Conservation (phyloP, 805 yeast genomes). For the Ogataea pini region DNA sequence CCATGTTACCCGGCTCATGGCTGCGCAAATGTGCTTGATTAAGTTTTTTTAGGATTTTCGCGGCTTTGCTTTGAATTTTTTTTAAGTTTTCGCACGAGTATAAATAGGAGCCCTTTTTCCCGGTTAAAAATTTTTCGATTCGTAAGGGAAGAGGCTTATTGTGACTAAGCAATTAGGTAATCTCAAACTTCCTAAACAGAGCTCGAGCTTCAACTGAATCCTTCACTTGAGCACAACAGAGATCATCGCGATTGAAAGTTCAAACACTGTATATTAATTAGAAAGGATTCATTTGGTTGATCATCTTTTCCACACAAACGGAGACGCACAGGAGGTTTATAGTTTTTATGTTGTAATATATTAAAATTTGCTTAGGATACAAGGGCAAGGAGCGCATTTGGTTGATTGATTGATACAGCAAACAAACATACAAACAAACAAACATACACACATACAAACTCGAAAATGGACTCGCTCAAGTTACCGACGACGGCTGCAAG, state of each 20-base stretch:
- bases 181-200: slow-evolving; percentile 4
- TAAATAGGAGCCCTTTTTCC: slow-evolving; percentile 25
- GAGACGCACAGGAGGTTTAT: slow-evolving; percentile 16
- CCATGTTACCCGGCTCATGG: slow-evolving; percentile 15
- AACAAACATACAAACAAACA: slow-evolving; percentile 12
- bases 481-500: slow-evolving; percentile 77
- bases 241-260: slow-evolving; percentile 3
- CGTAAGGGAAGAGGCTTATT: slow-evolving; percentile 9
- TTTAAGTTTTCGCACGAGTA: slow-evolving; percentile 15
- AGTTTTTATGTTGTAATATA: slow-evolving; percentile 20
- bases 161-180: slow-evolving; percentile 8
- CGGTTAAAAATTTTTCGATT: slow-evolving; percentile 8
- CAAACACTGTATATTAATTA: slow-evolving; percentile 8
- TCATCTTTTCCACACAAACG: slow-evolving; percentile 25
- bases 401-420: slow-evolving; percentile 3
- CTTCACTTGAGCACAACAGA: slow-evolving; percentile 2
- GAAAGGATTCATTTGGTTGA: slow-evolving; percentile 34
- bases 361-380: slow-evolving; percentile 9
- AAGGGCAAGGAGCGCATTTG: slow-evolving; percentile 9
- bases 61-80: not conserved
- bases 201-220: not conserved
- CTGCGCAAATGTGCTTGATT: not conserved
- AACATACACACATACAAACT: slow-evolving; percentile 1
- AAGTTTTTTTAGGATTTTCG: slow-evolving; percentile 3
- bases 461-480: slow-evolving; percentile 66